phyloP scores from a whole-genome alignment of 331 rosid genomes.

The Arachis monticola region DNA sequence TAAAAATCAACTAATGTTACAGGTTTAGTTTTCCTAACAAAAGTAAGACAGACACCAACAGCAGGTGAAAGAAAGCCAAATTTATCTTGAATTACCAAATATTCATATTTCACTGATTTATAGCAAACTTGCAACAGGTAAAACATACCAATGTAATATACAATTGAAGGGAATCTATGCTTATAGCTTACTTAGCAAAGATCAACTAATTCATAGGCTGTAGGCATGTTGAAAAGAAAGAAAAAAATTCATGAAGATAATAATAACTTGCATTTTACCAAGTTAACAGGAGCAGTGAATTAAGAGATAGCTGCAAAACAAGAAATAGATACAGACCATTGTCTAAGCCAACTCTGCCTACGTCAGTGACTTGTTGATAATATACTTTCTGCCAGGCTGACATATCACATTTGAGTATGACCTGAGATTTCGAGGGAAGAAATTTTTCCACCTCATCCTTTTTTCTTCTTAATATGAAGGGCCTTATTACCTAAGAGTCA shows the following conservation, averaged over 20 bases:
- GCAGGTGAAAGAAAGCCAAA: conserved; percentile 15
- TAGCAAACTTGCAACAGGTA: conserved; percentile 29
- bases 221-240: conserved; percentile 31
- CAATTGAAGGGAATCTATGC: conserved; percentile 9
- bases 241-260: conserved; percentile 5
- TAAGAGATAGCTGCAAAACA: conserved; percentile 30
- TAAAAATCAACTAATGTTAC: conserved; percentile 16
- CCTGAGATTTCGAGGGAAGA: conserved; percentile 97
- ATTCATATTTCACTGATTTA: conserved; percentile 24
- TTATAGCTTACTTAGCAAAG: conserved; percentile 4
- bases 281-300: conserved; percentile 3
- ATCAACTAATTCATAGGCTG: conserved; percentile 29
- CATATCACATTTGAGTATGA: conserved; percentile 95
- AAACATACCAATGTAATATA: conserved; percentile 9
- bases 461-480: conserved; percentile 96
- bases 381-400: conserved; percentile 99
- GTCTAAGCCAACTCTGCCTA: conserved; percentile 95
- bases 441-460: conserved; percentile 96
- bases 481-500: conserved; percentile 83
- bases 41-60: conserved; percentile 33
- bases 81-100: conserved; percentile 33
- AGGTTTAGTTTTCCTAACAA: not conserved
- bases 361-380: conserved; percentile 93
- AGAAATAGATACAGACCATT: conserved; percentile 65
- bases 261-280: conserved; percentile 14